These are phyloP conservation scores for Sporormia fimetaria DNA, from an alignment of 495 filamentous ascomycete genomes.

Conservation along the genomic window DNA sequence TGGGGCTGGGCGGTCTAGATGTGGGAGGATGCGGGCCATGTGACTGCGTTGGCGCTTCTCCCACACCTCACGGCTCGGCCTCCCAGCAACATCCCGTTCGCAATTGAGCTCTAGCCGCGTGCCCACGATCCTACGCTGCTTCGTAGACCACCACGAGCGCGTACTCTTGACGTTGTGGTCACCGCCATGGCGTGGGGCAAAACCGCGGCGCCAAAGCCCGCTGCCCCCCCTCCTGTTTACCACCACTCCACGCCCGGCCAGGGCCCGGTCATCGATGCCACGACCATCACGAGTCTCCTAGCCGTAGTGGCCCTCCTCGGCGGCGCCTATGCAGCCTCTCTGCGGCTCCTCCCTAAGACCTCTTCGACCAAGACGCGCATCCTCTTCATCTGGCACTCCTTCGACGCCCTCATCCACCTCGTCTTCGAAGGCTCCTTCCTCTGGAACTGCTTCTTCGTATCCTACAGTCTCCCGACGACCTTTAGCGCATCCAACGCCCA, in stretches of 20 bases:
- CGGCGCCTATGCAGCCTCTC: conserved; percentile 40
- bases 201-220: background rate
- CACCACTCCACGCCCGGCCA: background rate
- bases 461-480: conserved; percentile 26
- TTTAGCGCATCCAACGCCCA: conserved; percentile 17
- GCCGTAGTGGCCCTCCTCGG: conserved; percentile 45
- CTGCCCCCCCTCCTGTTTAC: background rate
- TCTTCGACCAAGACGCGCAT: conserved; percentile 44
- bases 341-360: conserved; percentile 37
- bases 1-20: background rate
- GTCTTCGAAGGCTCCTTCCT: conserved; percentile 82
- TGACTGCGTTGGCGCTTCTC: conserved; percentile 7
- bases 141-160: no score
- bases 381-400: conserved; percentile 91
- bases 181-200: background rate
- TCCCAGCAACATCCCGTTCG: background rate
- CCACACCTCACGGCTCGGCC: conserved; percentile 15
- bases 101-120: background rate
- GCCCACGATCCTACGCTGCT: background rate
- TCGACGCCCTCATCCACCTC: conserved; percentile 82
- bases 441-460: conserved; percentile 84
- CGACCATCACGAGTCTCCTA: conserved; percentile 43
- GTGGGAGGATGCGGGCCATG: background rate
- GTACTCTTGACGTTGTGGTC: no score
- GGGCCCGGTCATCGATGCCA: conserved; percentile 35